Percentiles rank a stretch among this genome's conserved stretches.
Evolutionary conservation across 1,139 yeast genomes (phyloP).

Genomic region (Pichia sp.): DNA sequence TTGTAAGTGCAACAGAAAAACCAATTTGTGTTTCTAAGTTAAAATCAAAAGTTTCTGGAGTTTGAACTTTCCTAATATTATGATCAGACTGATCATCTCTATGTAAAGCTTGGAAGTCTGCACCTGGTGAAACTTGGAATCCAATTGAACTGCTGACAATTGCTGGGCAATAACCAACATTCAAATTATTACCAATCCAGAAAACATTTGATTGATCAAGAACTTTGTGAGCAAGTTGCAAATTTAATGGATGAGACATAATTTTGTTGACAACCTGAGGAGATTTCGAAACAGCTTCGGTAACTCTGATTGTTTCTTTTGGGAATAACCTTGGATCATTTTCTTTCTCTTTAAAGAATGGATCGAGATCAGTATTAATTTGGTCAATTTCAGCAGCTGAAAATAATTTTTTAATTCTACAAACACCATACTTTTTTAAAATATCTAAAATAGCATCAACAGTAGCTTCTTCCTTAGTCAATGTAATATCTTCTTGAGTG

Average conservation of each 20-base stretch:
- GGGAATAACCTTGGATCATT: conserved; percentile 14
- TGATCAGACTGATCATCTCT: conserved; percentile 29
- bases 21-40: conserved; percentile 26
- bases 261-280: conserved; percentile 13
- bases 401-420: conserved; percentile 10
- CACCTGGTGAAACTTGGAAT: conserved; percentile 29
- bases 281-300: conserved; percentile 14
- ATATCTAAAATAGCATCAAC: conserved; percentile 4
- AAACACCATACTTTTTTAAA: conserved; percentile 11
- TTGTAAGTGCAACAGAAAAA: conserved; percentile 23
- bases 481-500: conserved; percentile 2
- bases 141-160: conserved; percentile 24
- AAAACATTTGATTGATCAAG: conserved; percentile 14
- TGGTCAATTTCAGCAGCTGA: conserved; percentile 4
- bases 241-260: conserved; percentile 11
- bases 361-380: conserved; percentile 12
- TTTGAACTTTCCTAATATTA: conserved; percentile 18
- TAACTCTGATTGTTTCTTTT: conserved; percentile 13
- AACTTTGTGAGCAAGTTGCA: conserved; percentile 7
- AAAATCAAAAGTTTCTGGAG: conserved; percentile 15
- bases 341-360: conserved; percentile 10
- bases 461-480: conserved; percentile 13
- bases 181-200: conserved; percentile 15
- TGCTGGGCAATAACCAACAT: conserved; percentile 11
- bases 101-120: conserved; percentile 26